Evolutionary conservation across 306 rosid species (phyloP), one percentile per base, ranked within the genome.

Genomic region (Prunus mira): DNA sequence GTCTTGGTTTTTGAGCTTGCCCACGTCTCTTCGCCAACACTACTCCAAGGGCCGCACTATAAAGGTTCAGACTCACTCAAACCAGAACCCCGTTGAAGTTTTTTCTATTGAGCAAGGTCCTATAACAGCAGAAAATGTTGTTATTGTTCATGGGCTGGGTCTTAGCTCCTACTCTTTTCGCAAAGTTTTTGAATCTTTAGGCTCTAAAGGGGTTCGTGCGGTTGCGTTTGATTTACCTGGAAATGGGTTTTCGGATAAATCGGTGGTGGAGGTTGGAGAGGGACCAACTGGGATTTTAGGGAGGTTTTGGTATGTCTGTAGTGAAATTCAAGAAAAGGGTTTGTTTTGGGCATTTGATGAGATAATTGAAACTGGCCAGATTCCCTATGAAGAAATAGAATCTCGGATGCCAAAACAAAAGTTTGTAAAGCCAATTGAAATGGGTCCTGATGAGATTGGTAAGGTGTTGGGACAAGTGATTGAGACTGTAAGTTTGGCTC

Each of bases 291-390:
- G 93, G 86, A 17, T 84, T 79, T 79, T 92, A 2, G 96, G 89
- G 81, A 89, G 96, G 93, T 80, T 95, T 79, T 63, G 72, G 82
- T 88, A 85, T 81, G 89, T 92, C 38, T 91, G 84, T 46, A 60
- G 84, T 70, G 96, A 90, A 70, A 92, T 95, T 72, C 84, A 87
- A 52, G 97, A 92, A 46, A 90, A 86, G 80, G 99, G 99, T 47
- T 5, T 95, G 54, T 95, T 95, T 58, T 95, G 93, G 96, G 99
- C 99, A 10, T 92, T 95, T 83, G 99, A 95, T 95, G 89, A 85
- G 78, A 86, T 95, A 19, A 71, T 95, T 17, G 97, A 86, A 82
- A 95, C 99, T 18, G 99, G 99, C 78, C 92, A 92, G 69, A 86
- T 95, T 61, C 97, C 99, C 5, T 95, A 89, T 80, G 97, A 95